A percentile compares a stretch with the other conserved stretches of the same genome.
phyloP scores from a whole-genome alignment of 2,329 filamentous ascomycete genomes.

The Xylariaceae sp. region DNA sequence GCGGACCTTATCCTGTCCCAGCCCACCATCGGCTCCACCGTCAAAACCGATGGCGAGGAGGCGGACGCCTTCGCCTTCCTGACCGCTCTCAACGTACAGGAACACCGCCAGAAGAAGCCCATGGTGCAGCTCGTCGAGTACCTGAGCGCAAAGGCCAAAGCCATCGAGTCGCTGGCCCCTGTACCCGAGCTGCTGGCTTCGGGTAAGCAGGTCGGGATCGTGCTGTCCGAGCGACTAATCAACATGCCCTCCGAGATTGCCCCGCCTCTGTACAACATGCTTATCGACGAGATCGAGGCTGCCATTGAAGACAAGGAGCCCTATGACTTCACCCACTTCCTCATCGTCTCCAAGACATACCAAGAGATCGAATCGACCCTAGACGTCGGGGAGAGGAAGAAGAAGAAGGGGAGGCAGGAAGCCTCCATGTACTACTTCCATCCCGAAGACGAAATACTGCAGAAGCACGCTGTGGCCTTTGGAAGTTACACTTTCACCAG shows the following conservation, averaged over 20 bases:
- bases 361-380: slow-evolving; percentile 77
- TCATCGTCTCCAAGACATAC: slow-evolving; percentile 90
- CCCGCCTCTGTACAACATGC: slow-evolving; percentile 91
- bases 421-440: slow-evolving; percentile 82
- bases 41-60: slow-evolving; percentile 94
- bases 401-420: slow-evolving; percentile 61
- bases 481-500: slow-evolving; percentile 74
- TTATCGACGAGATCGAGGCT: slow-evolving; percentile 83
- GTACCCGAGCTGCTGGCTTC: slow-evolving; percentile 54
- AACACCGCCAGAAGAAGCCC: slow-evolving; percentile 69
- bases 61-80: slow-evolving; percentile 90
- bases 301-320: slow-evolving; percentile 87
- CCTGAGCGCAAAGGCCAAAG: slow-evolving; percentile 51
- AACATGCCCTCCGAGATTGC: slow-evolving; percentile 94
- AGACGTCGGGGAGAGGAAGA: slow-evolving; percentile 60
- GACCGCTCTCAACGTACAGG: slow-evolving; percentile 75
- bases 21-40: slow-evolving; percentile 81
- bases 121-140: slow-evolving; percentile 69
- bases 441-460: slow-evolving; percentile 85
- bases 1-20: slow-evolving; percentile 84
- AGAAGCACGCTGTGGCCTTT: slow-evolving; percentile 65
- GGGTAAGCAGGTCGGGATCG: slow-evolving; percentile 65
- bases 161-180: slow-evolving; percentile 50
- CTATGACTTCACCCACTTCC: slow-evolving; percentile 88
- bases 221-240: slow-evolving; percentile 89